These are phyloP conservation scores for Cladosporium cucumerinum DNA, from an alignment of 2,329 filamentous ascomycete genomes.

Conservation along the genomic window DNA sequence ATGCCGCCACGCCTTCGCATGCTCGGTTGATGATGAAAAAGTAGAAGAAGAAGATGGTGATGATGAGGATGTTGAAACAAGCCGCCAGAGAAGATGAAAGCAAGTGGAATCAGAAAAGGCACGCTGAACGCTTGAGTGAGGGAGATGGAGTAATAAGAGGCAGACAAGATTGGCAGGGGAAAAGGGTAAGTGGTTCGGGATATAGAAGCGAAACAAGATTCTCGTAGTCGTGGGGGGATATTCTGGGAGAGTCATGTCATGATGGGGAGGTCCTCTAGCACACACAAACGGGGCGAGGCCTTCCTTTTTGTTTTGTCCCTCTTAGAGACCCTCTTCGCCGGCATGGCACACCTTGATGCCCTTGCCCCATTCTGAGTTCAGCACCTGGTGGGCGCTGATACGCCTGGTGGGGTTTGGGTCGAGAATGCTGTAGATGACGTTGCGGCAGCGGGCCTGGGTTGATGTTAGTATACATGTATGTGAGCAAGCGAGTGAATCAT, in stretches of 20 bases:
- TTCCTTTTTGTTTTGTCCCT: background rate
- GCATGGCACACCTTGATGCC: conserved; percentile 97
- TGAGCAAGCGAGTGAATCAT: background rate
- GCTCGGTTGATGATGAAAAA: background rate
- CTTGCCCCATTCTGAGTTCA: conserved; percentile 97
- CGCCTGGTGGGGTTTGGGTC: conserved; percentile 90
- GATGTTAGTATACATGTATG: conserved; percentile 20
- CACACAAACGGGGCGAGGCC: background rate
- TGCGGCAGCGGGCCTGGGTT: conserved; percentile 83
- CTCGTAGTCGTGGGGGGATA: background rate
- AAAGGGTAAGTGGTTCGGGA: background rate
- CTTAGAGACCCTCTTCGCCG: conserved; percentile 86
- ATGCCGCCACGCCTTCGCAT: background rate
- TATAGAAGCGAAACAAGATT: conserved; percentile 5
- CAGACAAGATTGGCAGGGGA: background rate
- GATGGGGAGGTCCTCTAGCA: background rate
- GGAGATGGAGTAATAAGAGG: background rate
- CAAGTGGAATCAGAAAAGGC: background rate
- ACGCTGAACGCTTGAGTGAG: conserved; percentile 12
- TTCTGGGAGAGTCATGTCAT: background rate
- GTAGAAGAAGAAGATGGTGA: too few relatives aligned
- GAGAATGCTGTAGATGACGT: conserved; percentile 97
- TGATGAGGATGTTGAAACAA: background rate
- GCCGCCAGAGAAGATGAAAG: background rate
- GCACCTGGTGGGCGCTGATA: conserved; percentile 91